A percentile compares a stretch with the other conserved stretches of the same genome.
These are phyloP conservation scores for Hypomontagnella monticulosa DNA, from an alignment of 495 filamentous ascomycete genomes.

Conservation along the genomic window DNA sequence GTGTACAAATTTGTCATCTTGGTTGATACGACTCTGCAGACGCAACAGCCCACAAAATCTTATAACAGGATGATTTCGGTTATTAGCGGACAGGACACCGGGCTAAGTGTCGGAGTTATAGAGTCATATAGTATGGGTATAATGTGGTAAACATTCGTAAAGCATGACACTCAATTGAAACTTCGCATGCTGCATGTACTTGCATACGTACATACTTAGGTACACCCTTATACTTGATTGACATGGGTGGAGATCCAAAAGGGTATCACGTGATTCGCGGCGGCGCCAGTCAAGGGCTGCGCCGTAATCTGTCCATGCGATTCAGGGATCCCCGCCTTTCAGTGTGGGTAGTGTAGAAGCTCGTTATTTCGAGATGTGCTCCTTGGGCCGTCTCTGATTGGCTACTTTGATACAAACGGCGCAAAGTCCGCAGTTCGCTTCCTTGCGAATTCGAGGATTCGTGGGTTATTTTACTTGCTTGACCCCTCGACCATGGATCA, in stretches of 20 bases:
- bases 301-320: constrained; percentile 12
- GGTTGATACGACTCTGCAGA: constrained; percentile 15
- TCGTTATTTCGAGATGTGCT: background rate
- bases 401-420: background rate
- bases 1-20: constrained; percentile 7
- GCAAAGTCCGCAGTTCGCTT: constrained; percentile 21
- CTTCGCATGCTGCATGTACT: too few species aligned
- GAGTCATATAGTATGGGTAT: too few species aligned
- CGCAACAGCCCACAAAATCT: constrained; percentile 15
- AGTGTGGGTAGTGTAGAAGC: background rate
- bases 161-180: too few species aligned
- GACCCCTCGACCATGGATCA: constrained; percentile 14
- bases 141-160: too few species aligned
- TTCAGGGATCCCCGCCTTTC: constrained; percentile 36
- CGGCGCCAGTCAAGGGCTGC: constrained; percentile 20
- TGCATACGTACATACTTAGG: too few species aligned
- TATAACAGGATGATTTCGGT: constrained; percentile 26
- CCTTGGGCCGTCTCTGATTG: constrained; percentile 20
- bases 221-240: too few species aligned
- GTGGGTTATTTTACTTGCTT: constrained; percentile 4
- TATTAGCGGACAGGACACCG: constrained; percentile 24
- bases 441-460: background rate
- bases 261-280: constrained; percentile 19
- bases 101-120: too few species aligned
- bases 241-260: background rate